Conservation (phyloP, 192 early-diverging fungal species). For the Spizellomyces sp. region DNA sequence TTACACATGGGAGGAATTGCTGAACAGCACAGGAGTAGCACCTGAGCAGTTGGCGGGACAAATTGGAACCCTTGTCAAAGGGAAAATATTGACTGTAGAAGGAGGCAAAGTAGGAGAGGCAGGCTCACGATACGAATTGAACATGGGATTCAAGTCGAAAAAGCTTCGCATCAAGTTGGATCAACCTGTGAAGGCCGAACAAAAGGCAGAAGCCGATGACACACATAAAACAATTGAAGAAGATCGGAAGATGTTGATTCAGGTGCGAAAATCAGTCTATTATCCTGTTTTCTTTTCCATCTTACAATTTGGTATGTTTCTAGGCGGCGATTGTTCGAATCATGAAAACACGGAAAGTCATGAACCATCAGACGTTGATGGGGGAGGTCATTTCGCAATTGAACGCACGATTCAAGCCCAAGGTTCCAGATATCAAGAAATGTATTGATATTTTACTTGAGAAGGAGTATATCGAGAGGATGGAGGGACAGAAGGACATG, state of each 20-base stretch:
- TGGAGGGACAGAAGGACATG: conserved; percentile 77
- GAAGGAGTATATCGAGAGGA: conserved; percentile 90
- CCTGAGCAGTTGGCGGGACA: conserved; percentile 67
- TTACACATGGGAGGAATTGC: conserved; percentile 79
- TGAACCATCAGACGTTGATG: conserved; percentile 84
- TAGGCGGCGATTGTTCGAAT: conserved; percentile 98
- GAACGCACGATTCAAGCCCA: conserved; percentile 85
- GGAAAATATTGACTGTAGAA: conserved; percentile 69
- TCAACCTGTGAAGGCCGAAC: conserved; percentile 79
- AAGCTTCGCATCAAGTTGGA: conserved; percentile 90
- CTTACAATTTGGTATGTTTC: conserved; percentile 16
- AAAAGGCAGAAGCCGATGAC: conserved; percentile 87
- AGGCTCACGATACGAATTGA: conserved; percentile 68
- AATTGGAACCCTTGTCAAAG: conserved; percentile 79
- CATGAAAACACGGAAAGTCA: conserved; percentile 95
- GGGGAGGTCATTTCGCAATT: conserved; percentile 89
- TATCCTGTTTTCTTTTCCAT: not conserved
- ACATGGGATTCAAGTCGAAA: conserved; percentile 76
- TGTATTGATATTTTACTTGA: conserved; percentile 93
- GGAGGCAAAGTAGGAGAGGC: conserved; percentile 62
- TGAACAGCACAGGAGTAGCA: conserved; percentile 71
- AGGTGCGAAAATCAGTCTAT: conserved; percentile 52
- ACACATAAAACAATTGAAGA: conserved; percentile 91
- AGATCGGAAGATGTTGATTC: conserved; percentile 90
- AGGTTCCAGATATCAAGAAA: conserved; percentile 92